Conservation (phyloP, 495 filamentous ascomycete genomes). For the Parathielavia hyrcaniae region DNA sequence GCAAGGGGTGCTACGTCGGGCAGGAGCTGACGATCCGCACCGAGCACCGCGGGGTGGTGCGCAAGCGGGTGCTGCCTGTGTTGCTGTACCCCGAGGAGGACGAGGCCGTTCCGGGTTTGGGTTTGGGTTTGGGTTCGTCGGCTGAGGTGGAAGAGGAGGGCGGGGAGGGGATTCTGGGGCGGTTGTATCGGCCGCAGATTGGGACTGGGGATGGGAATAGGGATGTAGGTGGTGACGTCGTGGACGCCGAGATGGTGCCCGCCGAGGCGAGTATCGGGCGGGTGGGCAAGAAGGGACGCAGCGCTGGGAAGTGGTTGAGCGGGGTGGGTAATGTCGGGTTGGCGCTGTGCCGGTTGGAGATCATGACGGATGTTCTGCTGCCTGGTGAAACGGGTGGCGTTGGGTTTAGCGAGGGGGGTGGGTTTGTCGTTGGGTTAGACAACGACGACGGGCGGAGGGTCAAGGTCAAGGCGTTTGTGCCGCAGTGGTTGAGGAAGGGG, state of each 20-base stretch:
- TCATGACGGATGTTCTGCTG: slow-evolving; percentile 70
- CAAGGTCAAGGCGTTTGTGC: slow-evolving; percentile 79
- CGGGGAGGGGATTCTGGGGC: slow-evolving; percentile 21
- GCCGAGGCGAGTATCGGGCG: slow-evolving; percentile 39
- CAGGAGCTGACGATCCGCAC: slow-evolving; percentile 96
- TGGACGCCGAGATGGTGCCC: slow-evolving; percentile 27
- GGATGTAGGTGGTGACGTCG: background rate
- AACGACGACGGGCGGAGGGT: slow-evolving; percentile 44
- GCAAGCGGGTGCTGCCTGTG: slow-evolving; percentile 83
- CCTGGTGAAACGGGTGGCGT: slow-evolving; percentile 56
- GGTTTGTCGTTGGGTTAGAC: slow-evolving; percentile 40
- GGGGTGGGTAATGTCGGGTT: slow-evolving; percentile 81
- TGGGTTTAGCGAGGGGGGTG: slow-evolving; percentile 39
- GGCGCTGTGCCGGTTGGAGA: slow-evolving; percentile 80
- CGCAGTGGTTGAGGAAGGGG: slow-evolving; percentile 59
- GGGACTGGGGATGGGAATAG: background rate
- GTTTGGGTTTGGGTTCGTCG: no score
- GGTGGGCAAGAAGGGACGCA: slow-evolving; percentile 51
- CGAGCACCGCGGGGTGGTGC: slow-evolving; percentile 83
- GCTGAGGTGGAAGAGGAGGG: no score
- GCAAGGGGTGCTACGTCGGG: slow-evolving; percentile 94
- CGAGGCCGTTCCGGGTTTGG: slow-evolving; percentile 18
- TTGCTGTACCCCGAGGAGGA: slow-evolving; percentile 52
- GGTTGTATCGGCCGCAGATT: slow-evolving; percentile 31
- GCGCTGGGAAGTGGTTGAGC: slow-evolving; percentile 67